Conservation (phyloP, 208 protist species). For the Acanthamoeba pearcei region DNA sequence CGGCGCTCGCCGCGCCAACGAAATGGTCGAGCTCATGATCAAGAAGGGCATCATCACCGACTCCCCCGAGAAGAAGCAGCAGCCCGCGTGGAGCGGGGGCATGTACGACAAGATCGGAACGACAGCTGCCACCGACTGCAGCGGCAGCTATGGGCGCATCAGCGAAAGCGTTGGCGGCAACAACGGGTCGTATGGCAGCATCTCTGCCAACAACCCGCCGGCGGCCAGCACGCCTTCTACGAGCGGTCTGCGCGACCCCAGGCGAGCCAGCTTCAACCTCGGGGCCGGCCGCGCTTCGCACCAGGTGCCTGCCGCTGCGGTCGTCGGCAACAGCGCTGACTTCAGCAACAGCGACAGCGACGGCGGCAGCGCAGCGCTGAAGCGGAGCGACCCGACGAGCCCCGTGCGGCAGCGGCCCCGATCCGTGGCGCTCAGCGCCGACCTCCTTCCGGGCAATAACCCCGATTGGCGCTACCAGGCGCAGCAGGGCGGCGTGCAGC, state of each 20-base stretch:
- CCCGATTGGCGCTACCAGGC: constrained; percentile 2
- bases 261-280: neutral
- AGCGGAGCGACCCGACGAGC: neutral
- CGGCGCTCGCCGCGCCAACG: neutral
- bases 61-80: neutral
- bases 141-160: neutral
- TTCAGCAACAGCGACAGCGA: neutral
- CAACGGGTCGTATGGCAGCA: neutral
- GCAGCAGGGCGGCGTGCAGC: neutral
- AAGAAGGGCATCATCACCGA: constrained; percentile 23
- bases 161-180: neutral
- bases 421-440: neutral
- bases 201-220: neutral
- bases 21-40: constrained; percentile 14
- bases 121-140: neutral
- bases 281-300: neutral
- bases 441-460: neutral
- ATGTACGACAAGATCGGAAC: neutral
- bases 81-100: neutral
- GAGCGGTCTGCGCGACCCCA: no score
- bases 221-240: no score
- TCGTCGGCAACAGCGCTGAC: no score
- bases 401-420: neutral
- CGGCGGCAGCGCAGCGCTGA: neutral
- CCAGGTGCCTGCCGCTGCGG: neutral